Conservation (phyloP, 148 eudicot genomes). For the Cornus florida region DNA sequence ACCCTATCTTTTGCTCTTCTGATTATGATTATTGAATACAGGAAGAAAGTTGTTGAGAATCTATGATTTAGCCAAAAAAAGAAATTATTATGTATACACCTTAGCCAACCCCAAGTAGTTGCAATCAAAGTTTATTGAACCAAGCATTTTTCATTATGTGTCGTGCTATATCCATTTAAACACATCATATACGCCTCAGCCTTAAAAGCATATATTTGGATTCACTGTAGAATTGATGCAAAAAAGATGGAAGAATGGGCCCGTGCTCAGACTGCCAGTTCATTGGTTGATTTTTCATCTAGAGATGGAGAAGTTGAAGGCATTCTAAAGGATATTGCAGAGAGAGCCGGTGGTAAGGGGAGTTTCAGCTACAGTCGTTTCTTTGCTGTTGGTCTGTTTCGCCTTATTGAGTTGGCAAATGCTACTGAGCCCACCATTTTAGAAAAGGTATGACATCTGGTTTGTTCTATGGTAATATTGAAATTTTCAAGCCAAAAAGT, state of each 20-base stretch:
- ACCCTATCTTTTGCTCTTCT: not conserved
- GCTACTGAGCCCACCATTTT: conserved; percentile 82
- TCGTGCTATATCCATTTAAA: not conserved
- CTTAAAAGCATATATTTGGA: not conserved
- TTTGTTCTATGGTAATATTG: conserved; percentile 1
- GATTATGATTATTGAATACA: not conserved
- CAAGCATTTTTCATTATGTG: not conserved
- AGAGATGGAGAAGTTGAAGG: conserved; percentile 84
- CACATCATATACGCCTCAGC: not conserved
- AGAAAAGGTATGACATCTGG: conserved; percentile 59
- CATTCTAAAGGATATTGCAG: conserved; percentile 74
- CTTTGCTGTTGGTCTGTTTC: conserved; percentile 94
- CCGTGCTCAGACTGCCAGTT: conserved; percentile 55
- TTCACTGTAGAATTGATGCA: conserved; percentile 71
- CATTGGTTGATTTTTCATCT: conserved; percentile 75
- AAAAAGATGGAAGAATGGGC: conserved; percentile 95
- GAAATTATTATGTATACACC: not conserved
- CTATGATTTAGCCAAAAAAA: not conserved
- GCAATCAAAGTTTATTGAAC: not conserved
- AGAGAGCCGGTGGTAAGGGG: conserved; percentile 62
- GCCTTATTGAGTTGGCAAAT: conserved; percentile 87
- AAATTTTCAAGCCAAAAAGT: not conserved
- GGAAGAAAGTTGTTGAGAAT: not conserved
- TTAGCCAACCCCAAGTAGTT: not conserved
- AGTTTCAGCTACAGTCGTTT: conserved; percentile 94